These are phyloP conservation scores for Melaleuca alternifolia DNA, from an alignment of 345 rosid genomes.

Conservation along the genomic window DNA sequence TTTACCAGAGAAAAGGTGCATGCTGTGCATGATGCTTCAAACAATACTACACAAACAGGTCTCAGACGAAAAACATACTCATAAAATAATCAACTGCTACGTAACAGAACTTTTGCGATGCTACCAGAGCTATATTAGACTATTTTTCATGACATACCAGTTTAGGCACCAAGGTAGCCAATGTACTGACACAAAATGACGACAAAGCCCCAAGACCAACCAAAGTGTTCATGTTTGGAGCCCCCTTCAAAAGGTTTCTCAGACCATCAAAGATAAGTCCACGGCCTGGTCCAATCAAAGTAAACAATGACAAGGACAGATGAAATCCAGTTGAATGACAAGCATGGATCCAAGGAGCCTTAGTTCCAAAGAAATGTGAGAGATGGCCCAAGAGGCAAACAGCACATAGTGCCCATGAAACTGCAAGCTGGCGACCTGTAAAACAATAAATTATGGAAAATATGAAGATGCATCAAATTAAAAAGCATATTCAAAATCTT, in stretches of 20 bases:
- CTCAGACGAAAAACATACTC: background rate
- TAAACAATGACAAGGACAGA: slow-evolving; percentile 68
- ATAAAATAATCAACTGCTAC: background rate
- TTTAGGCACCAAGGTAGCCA: slow-evolving; percentile 76
- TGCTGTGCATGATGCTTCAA: background rate
- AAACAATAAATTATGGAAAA: background rate
- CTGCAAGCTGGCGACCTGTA: slow-evolving; percentile 81
- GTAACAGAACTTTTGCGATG: background rate
- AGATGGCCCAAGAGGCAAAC: slow-evolving; percentile 93
- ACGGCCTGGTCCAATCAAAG: slow-evolving; percentile 93
- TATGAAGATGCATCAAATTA: background rate
- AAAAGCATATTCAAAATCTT: background rate
- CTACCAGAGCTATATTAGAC: background rate
- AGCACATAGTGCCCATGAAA: slow-evolving; percentile 96
- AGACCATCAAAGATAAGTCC: slow-evolving; percentile 75
- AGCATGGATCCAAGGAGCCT: slow-evolving; percentile 70
- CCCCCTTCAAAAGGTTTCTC: slow-evolving; percentile 71
- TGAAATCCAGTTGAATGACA: slow-evolving; percentile 91
- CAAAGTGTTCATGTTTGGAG: slow-evolving; percentile 92
- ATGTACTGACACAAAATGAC: slow-evolving; percentile 78
- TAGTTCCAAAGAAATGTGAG: slow-evolving; percentile 59
- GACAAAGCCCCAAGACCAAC: slow-evolving; percentile 98
- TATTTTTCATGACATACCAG: slow-evolving; percentile 33
- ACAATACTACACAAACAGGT: background rate
- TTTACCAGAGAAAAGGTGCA: background rate